phyloP scores from a whole-genome alignment of 805 yeast genomes.

The Nakazawaea ernobii region DNA sequence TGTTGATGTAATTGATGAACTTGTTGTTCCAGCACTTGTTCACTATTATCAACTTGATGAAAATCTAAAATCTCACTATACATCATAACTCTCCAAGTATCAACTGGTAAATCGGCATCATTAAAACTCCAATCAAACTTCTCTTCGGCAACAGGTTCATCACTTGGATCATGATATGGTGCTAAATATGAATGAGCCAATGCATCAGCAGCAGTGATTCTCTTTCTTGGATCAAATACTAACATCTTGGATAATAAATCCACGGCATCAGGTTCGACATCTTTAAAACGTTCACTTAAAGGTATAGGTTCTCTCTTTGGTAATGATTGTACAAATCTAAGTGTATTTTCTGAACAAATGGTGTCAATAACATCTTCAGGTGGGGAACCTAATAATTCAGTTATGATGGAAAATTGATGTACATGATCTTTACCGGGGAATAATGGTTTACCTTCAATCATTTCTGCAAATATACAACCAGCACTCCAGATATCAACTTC shows the following conservation, averaged over 20 bases:
- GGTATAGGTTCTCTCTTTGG: conserved; percentile 94
- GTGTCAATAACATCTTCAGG: conserved; percentile 95
- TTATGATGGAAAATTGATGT: conserved; percentile 94
- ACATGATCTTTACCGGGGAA: conserved; percentile 99
- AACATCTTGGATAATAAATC: conserved; percentile 86
- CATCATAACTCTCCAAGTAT: conserved; percentile 99
- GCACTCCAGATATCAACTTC: conserved; percentile 98
- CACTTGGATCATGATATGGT: conserved; percentile 95
- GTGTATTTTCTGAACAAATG: conserved; percentile 91
- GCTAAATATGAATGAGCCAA: conserved; percentile 86
- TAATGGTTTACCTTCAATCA: conserved; percentile 94
- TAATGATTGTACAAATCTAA: conserved; percentile 87
- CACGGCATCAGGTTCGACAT: conserved; percentile 78
- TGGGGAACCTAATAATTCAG: conserved; percentile 90
- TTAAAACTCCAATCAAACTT: conserved; percentile 98
- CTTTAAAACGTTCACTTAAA: conserved; percentile 71
- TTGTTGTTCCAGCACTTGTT: conserved; percentile 18
- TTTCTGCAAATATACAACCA: conserved; percentile 95
- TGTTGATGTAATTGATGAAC: conserved; percentile 22
- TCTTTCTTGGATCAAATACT: conserved; percentile 89
- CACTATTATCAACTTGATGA: conserved; percentile 71
- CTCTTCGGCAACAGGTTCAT: conserved; percentile 91
- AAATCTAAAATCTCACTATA: conserved; percentile 94
- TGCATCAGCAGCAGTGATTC: conserved; percentile 90
- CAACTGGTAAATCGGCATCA: conserved; percentile 96